Evolutionary conservation across 169 alveolate species (phyloP).

Genomic region (Theileria orientalis): DNA sequence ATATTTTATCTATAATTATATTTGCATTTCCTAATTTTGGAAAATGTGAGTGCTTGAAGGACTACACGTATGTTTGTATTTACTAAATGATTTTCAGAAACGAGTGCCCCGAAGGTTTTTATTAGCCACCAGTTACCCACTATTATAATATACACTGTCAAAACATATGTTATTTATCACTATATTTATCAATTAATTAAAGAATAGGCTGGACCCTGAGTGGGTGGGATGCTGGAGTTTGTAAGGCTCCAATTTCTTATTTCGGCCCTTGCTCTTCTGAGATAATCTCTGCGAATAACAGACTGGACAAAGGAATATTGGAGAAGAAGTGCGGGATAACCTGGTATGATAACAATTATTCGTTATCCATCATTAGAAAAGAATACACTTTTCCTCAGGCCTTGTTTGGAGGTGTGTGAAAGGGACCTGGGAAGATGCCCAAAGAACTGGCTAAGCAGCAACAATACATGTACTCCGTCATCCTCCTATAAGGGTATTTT

Average conservation of each 20-base stretch:
- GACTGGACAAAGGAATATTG: slow-evolving; percentile 23
- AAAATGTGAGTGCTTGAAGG: background rate
- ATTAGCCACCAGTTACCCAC: background rate
- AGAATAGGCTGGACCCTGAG: slow-evolving; percentile 57
- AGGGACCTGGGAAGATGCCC: slow-evolving; percentile 33
- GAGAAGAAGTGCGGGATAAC: slow-evolving; percentile 28
- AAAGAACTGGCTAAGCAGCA: slow-evolving; percentile 22
- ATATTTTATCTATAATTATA: background rate
- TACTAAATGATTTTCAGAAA: background rate
- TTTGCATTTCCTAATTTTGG: background rate
- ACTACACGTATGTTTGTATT: background rate
- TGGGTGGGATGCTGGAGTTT: background rate
- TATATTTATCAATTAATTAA: slow-evolving; percentile 7
- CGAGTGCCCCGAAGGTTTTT: background rate
- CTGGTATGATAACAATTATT: slow-evolving; percentile 27
- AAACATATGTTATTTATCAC: too few relatives aligned
- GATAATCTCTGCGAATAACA: slow-evolving; percentile 24
- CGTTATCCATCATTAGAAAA: background rate
- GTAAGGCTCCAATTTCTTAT: slow-evolving; percentile 53
- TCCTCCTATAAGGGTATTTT: slow-evolving; percentile 32
- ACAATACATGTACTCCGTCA: slow-evolving; percentile 32
- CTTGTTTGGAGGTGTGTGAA: slow-evolving; percentile 23
- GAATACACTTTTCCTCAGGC: slow-evolving; percentile 19
- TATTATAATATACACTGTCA: too few relatives aligned
- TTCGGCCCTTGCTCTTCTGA: slow-evolving; percentile 47